phyloP scores from a whole-genome alignment of 192 early-diverging fungal species.

The Coemansia sp. region DNA sequence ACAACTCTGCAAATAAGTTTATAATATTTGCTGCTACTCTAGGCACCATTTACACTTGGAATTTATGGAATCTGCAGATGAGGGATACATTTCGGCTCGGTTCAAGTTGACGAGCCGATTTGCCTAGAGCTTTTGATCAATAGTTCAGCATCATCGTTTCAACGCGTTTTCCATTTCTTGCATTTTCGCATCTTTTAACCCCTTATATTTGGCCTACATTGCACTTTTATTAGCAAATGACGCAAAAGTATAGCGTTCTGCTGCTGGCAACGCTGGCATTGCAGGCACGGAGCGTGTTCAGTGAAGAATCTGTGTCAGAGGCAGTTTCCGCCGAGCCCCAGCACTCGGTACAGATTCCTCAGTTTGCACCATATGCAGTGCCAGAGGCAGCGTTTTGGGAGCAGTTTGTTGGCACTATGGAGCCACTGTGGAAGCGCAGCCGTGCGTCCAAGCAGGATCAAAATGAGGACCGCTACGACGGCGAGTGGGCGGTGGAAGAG shows the following conservation, averaged over 20 bases:
- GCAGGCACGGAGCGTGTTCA: constrained; percentile 15
- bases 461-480: constrained; percentile 56
- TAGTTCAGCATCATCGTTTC: neutral
- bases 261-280: constrained; percentile 33
- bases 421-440: constrained; percentile 35
- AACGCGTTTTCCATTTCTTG: neutral
- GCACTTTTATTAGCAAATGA: constrained; percentile 14
- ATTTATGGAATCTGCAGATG: too few relatives aligned
- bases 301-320: neutral
- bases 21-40: too few relatives aligned
- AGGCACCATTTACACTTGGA: too few relatives aligned
- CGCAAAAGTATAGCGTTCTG: constrained; percentile 18
- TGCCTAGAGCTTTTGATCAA: too few relatives aligned
- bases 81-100: too few relatives aligned
- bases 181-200: neutral
- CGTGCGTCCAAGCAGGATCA: constrained; percentile 35
- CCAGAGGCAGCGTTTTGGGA: constrained; percentile 45
- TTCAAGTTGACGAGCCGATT: too few relatives aligned
- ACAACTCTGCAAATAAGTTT: too few relatives aligned
- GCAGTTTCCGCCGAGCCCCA: neutral
- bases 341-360: constrained; percentile 18
- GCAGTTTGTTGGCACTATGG: constrained; percentile 30
- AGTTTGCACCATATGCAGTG: constrained; percentile 32
- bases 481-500: constrained; percentile 83
- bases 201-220: neutral